Evolutionary conservation across 2,329 filamentous ascomycete species (phyloP).

Genomic region (Trichoderma atroviride): DNA sequence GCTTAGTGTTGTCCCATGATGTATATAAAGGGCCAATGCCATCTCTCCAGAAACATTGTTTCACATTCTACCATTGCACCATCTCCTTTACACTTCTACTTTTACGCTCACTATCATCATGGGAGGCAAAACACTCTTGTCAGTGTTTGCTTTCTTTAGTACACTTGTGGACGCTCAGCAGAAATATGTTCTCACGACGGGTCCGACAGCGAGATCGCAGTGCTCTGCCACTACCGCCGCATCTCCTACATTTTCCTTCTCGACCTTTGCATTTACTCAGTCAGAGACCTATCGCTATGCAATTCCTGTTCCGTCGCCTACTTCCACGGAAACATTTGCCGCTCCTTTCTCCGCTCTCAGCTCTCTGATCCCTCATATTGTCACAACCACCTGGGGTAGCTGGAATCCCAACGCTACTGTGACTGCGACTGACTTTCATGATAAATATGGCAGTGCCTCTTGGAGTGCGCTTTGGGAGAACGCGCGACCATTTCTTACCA

Average conservation of each 20-base stretch:
- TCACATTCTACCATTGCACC: too few relatives aligned
- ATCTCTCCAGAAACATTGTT: too few relatives aligned
- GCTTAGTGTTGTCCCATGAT: too few relatives aligned
- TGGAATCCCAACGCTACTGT: conserved; percentile 39
- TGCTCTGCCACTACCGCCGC: neutral
- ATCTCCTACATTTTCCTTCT: neutral
- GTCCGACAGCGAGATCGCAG: neutral
- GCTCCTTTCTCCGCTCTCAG: conserved; percentile 34
- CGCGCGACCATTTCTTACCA: conserved; percentile 37
- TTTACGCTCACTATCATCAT: too few relatives aligned
- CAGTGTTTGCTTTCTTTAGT: too few relatives aligned
- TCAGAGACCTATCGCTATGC: conserved; percentile 40
- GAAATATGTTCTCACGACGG: neutral
- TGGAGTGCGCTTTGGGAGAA: conserved; percentile 41
- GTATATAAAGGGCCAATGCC: too few relatives aligned
- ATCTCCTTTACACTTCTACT: too few relatives aligned
- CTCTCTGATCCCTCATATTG: conserved; percentile 35
- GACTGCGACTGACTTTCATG: conserved; percentile 35
- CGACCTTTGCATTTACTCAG: conserved; percentile 37
- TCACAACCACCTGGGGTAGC: conserved; percentile 41
- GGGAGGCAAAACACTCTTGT: too few relatives aligned
- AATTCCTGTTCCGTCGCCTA: conserved; percentile 37
- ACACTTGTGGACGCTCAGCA: neutral
- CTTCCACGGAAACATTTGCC: conserved; percentile 38
- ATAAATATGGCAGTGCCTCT: conserved; percentile 38